Percentiles rank a stretch among this genome's conserved stretches.
Evolutionary conservation across 2,329 filamentous ascomycete genomes (phyloP).

Genomic region (Aspergillus hortae): DNA sequence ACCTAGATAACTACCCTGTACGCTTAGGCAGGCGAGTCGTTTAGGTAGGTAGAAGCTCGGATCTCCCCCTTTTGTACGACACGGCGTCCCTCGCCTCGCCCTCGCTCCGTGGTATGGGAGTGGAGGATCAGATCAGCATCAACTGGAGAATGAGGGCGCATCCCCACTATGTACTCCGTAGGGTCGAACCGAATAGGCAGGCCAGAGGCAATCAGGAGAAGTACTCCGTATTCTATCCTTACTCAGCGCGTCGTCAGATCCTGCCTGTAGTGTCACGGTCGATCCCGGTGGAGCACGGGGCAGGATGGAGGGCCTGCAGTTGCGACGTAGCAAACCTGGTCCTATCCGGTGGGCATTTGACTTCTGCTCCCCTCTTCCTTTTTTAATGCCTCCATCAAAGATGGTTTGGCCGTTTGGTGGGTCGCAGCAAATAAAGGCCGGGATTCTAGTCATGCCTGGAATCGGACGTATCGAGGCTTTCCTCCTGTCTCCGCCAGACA

Average conservation of each 20-base stretch:
- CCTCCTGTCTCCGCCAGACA: not conserved
- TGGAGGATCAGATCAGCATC: too few relatives aligned
- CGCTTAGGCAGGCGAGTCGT: too few relatives aligned
- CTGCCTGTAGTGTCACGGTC: conserved; percentile 6
- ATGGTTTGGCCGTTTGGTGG: conserved; percentile 1
- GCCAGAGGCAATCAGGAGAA: not conserved
- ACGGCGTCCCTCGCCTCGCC: not conserved
- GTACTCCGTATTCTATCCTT: not conserved
- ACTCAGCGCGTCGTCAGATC: conserved; percentile 6
- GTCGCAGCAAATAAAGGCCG: not conserved
- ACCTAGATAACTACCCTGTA: too few relatives aligned
- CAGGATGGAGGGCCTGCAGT: conserved; percentile 6
- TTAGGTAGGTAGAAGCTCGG: too few relatives aligned
- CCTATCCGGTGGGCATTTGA: not conserved
- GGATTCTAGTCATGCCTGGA: conserved; percentile 1
- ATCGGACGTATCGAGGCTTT: conserved; percentile 1
- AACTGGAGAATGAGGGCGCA: conserved; percentile 24
- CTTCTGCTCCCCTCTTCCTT: conserved; percentile 1
- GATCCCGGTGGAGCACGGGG: conserved; percentile 8
- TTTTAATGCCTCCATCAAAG: not conserved
- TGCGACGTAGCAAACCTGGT: conserved; percentile 2
- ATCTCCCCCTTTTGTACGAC: not conserved
- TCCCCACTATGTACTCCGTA: not conserved
- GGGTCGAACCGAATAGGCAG: not conserved
- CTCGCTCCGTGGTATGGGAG: not conserved